Evolutionary conservation across 805 yeast species (phyloP).

Genomic region (Starmerella gropengiesseri): DNA sequence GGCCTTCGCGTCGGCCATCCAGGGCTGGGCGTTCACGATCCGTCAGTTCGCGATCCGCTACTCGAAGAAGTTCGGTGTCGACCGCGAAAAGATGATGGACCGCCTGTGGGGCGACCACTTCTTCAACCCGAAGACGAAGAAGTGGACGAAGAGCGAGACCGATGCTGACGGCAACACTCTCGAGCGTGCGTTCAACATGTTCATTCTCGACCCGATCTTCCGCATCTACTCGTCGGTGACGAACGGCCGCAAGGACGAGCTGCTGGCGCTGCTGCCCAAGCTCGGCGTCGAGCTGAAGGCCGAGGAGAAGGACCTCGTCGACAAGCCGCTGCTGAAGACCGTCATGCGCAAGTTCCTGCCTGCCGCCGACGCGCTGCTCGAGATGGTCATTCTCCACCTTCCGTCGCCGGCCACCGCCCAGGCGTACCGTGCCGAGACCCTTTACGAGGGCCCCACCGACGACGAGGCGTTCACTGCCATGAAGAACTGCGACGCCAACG

Average conservation of each 20-base stretch:
- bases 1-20: conserved; percentile 99
- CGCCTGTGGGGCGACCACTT: conserved; percentile 99
- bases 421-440: conserved; percentile 96
- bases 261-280: conserved; percentile 81
- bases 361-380: conserved; percentile 98
- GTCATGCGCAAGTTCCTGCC: conserved; percentile 99
- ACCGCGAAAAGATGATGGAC: conserved; percentile 94
- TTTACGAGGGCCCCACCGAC: conserved; percentile 93
- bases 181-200: conserved; percentile 99
- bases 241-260: conserved; percentile 98
- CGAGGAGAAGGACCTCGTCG: conserved; percentile 97
- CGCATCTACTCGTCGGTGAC: conserved; percentile 91
- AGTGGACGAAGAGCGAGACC: conserved; percentile 92
- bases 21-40: conserved; percentile 99
- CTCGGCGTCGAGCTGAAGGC: conserved; percentile 87
- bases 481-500: conserved; percentile 96
- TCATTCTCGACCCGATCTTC: conserved; percentile 97
- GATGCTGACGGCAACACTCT: conserved; percentile 91
- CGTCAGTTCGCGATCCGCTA: conserved; percentile 97
- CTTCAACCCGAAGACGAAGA: conserved; percentile 99
- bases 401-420: conserved; percentile 99
- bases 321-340: conserved; percentile 95
- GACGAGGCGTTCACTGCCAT: conserved; percentile 85
- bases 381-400: conserved; percentile 95
- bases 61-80: conserved; percentile 99